Evolutionary conservation across 257 asterid species (phyloP).

Genomic region (Rehmannia glutinosa): DNA sequence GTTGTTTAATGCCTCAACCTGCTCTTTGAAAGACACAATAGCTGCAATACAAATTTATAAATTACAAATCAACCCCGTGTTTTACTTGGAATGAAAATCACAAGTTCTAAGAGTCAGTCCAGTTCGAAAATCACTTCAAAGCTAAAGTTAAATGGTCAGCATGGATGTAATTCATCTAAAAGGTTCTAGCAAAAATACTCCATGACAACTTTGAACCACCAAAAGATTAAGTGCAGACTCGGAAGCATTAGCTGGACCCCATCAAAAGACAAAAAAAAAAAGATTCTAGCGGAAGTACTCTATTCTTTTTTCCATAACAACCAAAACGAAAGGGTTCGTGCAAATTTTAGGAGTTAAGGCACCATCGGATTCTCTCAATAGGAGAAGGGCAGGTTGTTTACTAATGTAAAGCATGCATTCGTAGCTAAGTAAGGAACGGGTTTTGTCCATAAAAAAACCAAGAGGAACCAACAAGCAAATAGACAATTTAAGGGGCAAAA

Average conservation of each 20-base stretch:
- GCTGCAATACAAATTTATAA: constrained; percentile 52
- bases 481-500: too few species aligned
- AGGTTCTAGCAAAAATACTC: not conserved
- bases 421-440: not conserved
- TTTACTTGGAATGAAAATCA: not conserved
- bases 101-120: not conserved
- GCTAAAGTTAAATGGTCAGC: not conserved
- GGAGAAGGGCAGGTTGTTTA: not conserved
- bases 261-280: not conserved
- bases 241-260: not conserved
- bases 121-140: not conserved
- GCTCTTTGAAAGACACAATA: constrained; percentile 84
- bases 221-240: not conserved
- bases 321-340: not conserved
- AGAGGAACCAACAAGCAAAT: too few species aligned
- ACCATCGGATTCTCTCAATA: not conserved
- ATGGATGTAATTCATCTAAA: not conserved
- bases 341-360: not conserved
- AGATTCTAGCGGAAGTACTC: not conserved
- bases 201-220: not conserved
- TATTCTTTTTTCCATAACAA: not conserved
- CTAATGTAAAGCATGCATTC: not conserved
- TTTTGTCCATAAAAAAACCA: not conserved
- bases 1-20: constrained; percentile 61
- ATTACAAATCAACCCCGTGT: constrained; percentile 1